Evolutionary conservation across 2,329 filamentous ascomycete genomes (phyloP), one percentile per base, ranked within the genome.

Genomic region (Xylaria polymorpha): DNA sequence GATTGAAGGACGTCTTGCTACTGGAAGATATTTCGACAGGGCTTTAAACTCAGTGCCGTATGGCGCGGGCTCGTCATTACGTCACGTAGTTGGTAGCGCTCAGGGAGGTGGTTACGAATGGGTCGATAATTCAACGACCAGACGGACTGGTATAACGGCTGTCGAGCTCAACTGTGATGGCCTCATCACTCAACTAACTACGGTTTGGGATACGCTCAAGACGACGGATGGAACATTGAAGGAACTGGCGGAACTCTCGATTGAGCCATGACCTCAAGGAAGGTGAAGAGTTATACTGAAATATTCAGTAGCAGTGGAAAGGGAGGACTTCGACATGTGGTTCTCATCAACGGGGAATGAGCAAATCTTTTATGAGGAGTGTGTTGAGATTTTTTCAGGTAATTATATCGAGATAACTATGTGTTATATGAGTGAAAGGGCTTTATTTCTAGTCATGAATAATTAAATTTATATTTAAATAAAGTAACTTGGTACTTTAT

Each of bases 71-170:
- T 46, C 44, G n/a, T 46, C 44, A 8, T 46, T 46, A n/a, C 44
- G 10, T 22, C 44, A 46, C 12, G 7, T 46, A n/a, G 44, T 46
- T 22, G 44, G 25, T 46, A 46, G 44, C 44, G n/a, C n/a, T 46
- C 44, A 46, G 20, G 44, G 44, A 20, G 44, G 44, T 22, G 44
- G 44, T 22, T 46, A 46, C 44, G 44, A 46, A 46, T 46, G 44
- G 44, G n/a, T 22, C n/a, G 44, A 46, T 22, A 46, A 46, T 22
- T 46, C 44, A 20, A 22, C 44, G n/a, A 12, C n/a, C 20, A 46
- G 9, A 22, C 44, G 44, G 44, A 46, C 44, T 22, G 44, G 44
- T 22, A 22, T 46, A 46, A 46, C 44, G n/a, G 44, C 44, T 0
- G 12, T 46, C n/a, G 44, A 46, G 44, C 44, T 46, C 8, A 22